Evolutionary conservation across 2,329 filamentous ascomycete genomes (phyloP).

Genomic region (Lachnellula hyalina): DNA sequence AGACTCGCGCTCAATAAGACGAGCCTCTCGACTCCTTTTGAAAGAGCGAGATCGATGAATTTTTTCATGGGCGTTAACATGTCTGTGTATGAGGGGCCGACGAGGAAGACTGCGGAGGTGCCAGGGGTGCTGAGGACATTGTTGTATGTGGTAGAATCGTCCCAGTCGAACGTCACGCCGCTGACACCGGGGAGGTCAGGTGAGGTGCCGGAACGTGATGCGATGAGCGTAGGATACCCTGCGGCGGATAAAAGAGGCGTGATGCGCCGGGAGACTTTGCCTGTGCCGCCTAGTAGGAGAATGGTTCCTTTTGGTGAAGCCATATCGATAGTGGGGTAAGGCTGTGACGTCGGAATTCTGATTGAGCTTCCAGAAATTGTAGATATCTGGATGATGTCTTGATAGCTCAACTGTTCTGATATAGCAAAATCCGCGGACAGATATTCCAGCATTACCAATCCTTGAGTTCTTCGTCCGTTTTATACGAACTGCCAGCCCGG

Average conservation of each 20-base stretch:
- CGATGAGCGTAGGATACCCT: constrained; percentile 32
- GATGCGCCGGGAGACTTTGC: constrained; percentile 39
- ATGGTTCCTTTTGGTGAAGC: constrained; percentile 21
- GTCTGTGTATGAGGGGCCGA: constrained; percentile 34
- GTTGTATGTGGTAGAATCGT: constrained; percentile 36
- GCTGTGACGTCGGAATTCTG: background rate
- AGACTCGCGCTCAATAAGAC: constrained; percentile 39
- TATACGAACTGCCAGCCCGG: no score
- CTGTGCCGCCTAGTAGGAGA: constrained; percentile 41
- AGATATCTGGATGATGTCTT: background rate
- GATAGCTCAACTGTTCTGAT: background rate
- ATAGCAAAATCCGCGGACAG: no score
- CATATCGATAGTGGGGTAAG: background rate
- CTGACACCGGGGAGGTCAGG: constrained; percentile 8
- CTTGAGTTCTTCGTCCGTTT: background rate
- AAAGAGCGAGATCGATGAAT: constrained; percentile 39
- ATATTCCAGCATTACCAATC: no score
- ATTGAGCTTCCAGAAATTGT: background rate
- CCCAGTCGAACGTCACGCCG: constrained; percentile 41
- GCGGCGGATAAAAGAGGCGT: constrained; percentile 32
- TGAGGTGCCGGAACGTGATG: constrained; percentile 35
- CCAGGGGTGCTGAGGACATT: constrained; percentile 28
- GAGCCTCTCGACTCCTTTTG: constrained; percentile 37
- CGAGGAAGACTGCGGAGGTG: constrained; percentile 38
- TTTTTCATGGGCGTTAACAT: constrained; percentile 32